Base-by-base conservation (phyloP, 805 yeast genomes). In the Priceomyces melissophilus region DNA sequence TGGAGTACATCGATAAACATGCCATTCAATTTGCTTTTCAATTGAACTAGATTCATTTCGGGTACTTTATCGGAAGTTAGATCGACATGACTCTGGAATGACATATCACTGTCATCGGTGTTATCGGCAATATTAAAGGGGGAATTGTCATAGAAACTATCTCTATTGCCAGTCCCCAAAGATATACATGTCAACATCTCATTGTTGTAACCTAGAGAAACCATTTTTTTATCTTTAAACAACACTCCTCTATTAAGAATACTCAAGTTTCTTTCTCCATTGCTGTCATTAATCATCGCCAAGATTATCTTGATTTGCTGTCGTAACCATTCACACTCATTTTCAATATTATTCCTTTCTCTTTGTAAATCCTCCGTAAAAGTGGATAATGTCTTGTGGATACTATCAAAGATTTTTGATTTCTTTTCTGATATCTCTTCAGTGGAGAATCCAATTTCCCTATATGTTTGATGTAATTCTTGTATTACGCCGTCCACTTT, bases 381-480 rank as follows among this genome's bases (percentile, higher is more conserved):
- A 43, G 67, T 63, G 14, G 67, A 58, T 25, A 80, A 75, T 1
- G 80, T 73, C 20, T 67, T 66, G 28, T 79, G 73, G 4, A 80
- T 63, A 3, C 68, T 68, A 11, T 60, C 67, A 47, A 79, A 79
- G 10, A 80, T 71, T 33, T 67, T 65, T 27, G 70, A 58, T 47
- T 77, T 79, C 47, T 77, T 79, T 29, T 58, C 58, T 10, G 71
- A 53, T 2, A 77, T 72, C 42, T 79, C 82, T 7, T 56, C 51
- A n/a, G 66, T 55, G 1, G 81, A 67, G 51, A 75, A 78, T 1
- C 86, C 86, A 31, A 80, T 79, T 42, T 69, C 72, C 36, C 64
- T 63, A 53, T 78, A 78, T 8, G 78, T 68, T 3, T 52, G 50
- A 38, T 73, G 68, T n/a, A 79, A 54, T 38, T 74, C 71, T 47